phyloP scores from a whole-genome alignment of 2,329 filamentous ascomycete genomes.

The Dryadomyces quercus-mongolicae region DNA sequence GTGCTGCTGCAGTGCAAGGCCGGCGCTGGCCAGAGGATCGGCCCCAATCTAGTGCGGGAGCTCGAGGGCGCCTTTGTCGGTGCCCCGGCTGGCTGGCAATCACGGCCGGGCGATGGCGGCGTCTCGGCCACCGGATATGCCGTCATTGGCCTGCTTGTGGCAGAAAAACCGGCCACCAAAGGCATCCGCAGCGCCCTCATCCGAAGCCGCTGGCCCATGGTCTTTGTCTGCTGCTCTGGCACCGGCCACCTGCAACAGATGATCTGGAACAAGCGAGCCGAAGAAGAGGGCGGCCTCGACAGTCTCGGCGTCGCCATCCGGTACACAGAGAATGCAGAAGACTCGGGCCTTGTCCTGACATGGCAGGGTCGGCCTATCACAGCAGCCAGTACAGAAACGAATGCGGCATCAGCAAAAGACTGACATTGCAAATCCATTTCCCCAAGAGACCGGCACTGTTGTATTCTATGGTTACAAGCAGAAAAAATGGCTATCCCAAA shows the following conservation, averaged over 20 bases:
- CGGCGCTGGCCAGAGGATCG: slow-evolving; percentile 29
- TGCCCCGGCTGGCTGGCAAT: slow-evolving; percentile 60
- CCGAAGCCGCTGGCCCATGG: slow-evolving; percentile 57
- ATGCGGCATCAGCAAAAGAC: background rate
- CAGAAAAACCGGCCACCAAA: slow-evolving; percentile 58
- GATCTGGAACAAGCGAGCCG: slow-evolving; percentile 58
- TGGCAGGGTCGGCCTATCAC: slow-evolving; percentile 33
- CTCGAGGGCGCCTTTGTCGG: slow-evolving; percentile 67
- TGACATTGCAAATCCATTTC: background rate
- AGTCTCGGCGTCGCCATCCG: slow-evolving; percentile 36
- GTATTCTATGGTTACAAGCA: no score
- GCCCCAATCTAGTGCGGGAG: slow-evolving; percentile 56
- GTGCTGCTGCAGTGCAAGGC: slow-evolving; percentile 60
- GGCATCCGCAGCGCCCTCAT: slow-evolving; percentile 65
- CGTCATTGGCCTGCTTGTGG: slow-evolving; percentile 60
- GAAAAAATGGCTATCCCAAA: background rate
- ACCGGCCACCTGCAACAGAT: slow-evolving; percentile 53
- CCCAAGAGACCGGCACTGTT: no score
- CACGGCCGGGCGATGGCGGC: background rate
- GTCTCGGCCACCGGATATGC: slow-evolving; percentile 19
- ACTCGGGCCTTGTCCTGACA: slow-evolving; percentile 35
- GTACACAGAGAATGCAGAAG: slow-evolving; percentile 14
- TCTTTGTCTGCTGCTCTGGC: slow-evolving; percentile 50
- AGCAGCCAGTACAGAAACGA: background rate
- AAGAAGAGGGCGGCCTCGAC: slow-evolving; percentile 50